Percentiles rank a stretch among this genome's conserved stretches.
Conservation (phyloP, 73 alveolate species). For the Blepharisma japonicum region DNA sequence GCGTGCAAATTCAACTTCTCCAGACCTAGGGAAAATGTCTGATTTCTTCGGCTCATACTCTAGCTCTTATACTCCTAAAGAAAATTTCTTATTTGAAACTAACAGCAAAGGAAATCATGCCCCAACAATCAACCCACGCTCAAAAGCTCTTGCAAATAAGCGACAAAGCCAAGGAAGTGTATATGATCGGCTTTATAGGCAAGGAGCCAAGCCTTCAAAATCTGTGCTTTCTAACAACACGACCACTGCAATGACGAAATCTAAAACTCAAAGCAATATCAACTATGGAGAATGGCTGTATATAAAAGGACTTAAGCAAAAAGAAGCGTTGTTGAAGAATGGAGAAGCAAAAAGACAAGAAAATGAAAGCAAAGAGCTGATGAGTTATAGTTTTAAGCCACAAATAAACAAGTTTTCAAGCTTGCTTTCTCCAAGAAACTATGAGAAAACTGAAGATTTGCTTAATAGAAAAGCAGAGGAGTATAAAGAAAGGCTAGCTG, state of each 20-base stretch:
- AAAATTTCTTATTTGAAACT: no score
- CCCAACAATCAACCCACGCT: no score
- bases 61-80: no score
- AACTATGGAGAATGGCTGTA: conserved; percentile 30
- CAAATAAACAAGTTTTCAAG: conserved; percentile 14
- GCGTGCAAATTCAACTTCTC: no score
- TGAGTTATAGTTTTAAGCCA: neutral
- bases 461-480: neutral
- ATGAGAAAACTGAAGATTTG: conserved; percentile 8
- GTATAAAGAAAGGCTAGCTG: neutral
- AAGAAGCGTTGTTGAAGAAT: neutral
- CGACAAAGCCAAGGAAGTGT: neutral
- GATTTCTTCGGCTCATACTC: no score
- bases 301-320: conserved; percentile 2
- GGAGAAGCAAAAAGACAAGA: conserved; percentile 20
- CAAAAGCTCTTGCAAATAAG: no score
- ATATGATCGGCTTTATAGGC: conserved; percentile 1
- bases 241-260: neutral
- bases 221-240: no score
- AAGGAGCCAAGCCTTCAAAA: neutral
- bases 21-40: no score
- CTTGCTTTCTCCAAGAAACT: conserved; percentile 2
- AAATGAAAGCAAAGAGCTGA: neutral
- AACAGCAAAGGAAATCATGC: no score
- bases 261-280: neutral